Base-by-base conservation (phyloP, 257 asterid species). In the Plantago major region DNA sequence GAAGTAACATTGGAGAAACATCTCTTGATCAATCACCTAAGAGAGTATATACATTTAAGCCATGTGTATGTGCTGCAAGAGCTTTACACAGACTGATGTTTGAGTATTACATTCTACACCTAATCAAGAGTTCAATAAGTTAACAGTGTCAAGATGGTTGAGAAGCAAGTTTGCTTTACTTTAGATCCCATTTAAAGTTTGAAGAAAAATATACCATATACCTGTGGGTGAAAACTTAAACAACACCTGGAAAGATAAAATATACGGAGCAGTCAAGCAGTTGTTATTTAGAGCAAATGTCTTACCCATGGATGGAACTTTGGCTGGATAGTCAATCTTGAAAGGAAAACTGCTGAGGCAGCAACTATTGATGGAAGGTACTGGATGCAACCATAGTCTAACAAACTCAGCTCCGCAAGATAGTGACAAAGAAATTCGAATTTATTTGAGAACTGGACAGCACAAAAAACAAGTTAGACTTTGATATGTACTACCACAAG, bases 321-420 rank as follows among this genome's bases (percentile, higher is more conserved):
- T 40, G 97, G 95, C 52, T 67, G 74, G 58, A 83, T 58, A 33
- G 72, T 81, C 42, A 84, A 64, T 67, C 83, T 82, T 48, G 95
- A 79, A 50, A 91, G 88, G 80, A 88, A 88, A 70, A 91, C 64
- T 51, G 82, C 82, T 22, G 96, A 85, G 65, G 98, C 96, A 67
- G 98, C 98, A 74, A 89, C 55, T 47, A 73, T 15, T 42, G 98
- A 91, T 67, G 98, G 89, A 80, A 88, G 55, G 82, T 77, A 84
- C 65, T 78, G 74, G 44, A 82, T 69, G 67, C 89, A 91, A 45
- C 63, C 67, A 59, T 85, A 88, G 66, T 88, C 94, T 52, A 79
- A 22, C 67, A 91, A 75, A 73, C 97, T 88, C 51, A 88, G 80
- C 78, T 91, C 98, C 7, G 84, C 84, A n/a, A 88, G 77, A 71